Base-by-base conservation (phyloP, 2,329 filamentous ascomycete genomes). In the Rasamsonia emersonii region DNA sequence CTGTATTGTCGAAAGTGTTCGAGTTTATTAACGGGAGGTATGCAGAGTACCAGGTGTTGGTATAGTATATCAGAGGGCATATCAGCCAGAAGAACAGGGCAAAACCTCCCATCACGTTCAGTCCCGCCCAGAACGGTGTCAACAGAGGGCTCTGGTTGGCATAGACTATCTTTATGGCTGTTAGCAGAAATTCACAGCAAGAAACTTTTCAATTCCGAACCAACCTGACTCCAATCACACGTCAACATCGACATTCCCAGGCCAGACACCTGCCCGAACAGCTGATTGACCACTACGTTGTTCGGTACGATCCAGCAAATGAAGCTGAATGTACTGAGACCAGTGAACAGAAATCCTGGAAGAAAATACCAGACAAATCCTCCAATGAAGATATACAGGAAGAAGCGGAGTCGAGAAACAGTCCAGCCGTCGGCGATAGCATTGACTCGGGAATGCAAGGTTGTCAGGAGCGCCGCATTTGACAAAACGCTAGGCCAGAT, bases 211-310 rank as follows among this genome's bases (percentile, higher is more conserved):
- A n/a, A n/a, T n/a, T n/a, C n/a, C n/a, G n/a, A n/a, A n/a, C 24
- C 7, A 25, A 84, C 70, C 49, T 83, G 77, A 3, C 77, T 78
- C 79, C 80, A 84, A 59, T 85, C 81, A 45, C 85, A 82, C 0
- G 80, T 84, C 36, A 86, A 70, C 1, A 81, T 75, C 4, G 84
- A 61, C 38, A 86, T 54, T 0, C 76, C 80, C 4, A 86, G 44
- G 0, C 81, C 82, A 0, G 75, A 79, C 21, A 64, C 64, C 11
- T 78, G 79, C 1, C 81, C 81, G 45, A 86, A 86, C 0, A 86
- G 50, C 47, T 85, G 79, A 42, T 86, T 86, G 19, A 85, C 61
- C 5, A 82, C 63, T 0, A 76, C 67, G 36, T 75, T 83, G 28
- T 80, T 64, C 1, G 81, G 81, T 0, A 70, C 72, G 20, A 82